phyloP scores from a whole-genome alignment of 179 eudicot genomes.

The Beta lomatogona region DNA sequence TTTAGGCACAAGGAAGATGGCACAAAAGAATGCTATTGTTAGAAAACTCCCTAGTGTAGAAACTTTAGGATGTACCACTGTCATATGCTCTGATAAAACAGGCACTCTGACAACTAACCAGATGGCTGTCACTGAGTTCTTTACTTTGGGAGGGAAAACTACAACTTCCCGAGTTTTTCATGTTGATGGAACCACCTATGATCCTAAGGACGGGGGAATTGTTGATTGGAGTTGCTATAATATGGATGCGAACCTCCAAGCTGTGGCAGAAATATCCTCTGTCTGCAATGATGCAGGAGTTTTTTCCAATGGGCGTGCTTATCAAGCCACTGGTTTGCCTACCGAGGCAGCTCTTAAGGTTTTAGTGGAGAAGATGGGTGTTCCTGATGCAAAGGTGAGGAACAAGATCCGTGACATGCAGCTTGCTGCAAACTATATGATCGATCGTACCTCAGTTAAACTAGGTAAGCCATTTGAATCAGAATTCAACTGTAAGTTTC shows the following conservation, averaged over 20 bases:
- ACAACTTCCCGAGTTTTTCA: constrained; percentile 46
- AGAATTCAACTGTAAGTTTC: background rate
- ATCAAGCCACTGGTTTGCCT: constrained; percentile 72
- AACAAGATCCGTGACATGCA: constrained; percentile 59
- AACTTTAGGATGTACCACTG: constrained; percentile 90
- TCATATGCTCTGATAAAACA: constrained; percentile 91
- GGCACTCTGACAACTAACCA: constrained; percentile 94
- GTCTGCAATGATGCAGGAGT: constrained; percentile 89
- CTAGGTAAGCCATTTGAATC: constrained; percentile 43
- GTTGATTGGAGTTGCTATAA: constrained; percentile 71
- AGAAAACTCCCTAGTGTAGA: constrained; percentile 89
- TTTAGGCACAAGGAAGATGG: constrained; percentile 88
- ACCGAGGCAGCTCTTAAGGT: constrained; percentile 98
- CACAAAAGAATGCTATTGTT: constrained; percentile 82
- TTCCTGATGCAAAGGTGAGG: constrained; percentile 67
- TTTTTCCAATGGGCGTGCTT: constrained; percentile 54
- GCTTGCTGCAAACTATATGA: constrained; percentile 52
- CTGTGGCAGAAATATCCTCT: constrained; percentile 79
- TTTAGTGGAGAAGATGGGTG: constrained; percentile 92
- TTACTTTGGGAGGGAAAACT: constrained; percentile 64
- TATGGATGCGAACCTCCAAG: constrained; percentile 79
- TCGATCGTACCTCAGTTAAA: constrained; percentile 51
- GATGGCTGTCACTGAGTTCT: constrained; percentile 82
- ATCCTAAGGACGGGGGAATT: constrained; percentile 84
- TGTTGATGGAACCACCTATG: constrained; percentile 88